Percentiles rank a stretch among this genome's conserved stretches.
These are phyloP conservation scores for Populus nigra DNA, from an alignment of 345 rosid species.

Conservation along the genomic window DNA sequence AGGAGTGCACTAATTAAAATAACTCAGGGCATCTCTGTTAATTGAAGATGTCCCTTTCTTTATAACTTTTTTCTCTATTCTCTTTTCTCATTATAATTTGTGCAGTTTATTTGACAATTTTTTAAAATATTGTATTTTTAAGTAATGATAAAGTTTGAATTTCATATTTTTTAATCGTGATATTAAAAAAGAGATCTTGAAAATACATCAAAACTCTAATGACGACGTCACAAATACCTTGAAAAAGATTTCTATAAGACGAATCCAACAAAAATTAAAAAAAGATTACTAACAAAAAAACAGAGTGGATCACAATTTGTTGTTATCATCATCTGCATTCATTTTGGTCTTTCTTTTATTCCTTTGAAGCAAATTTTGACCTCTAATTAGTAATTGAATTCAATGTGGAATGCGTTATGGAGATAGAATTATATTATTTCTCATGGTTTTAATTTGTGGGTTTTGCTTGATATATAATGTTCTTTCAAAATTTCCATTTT, in stretches of 20 bases:
- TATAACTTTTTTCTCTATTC: too few relatives aligned
- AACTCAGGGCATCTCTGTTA: neutral
- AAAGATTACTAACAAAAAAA: too few relatives aligned
- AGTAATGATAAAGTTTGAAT: too few relatives aligned
- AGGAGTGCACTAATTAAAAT: neutral
- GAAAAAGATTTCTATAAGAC: accelerated
- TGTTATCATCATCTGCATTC: neutral
- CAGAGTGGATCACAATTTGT: neutral
- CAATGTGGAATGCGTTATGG: neutral
- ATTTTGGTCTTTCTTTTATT: neutral
- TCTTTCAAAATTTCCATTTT: neutral
- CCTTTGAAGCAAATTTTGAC: neutral
- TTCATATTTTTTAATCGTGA: too few relatives aligned
- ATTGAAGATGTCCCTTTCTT: neutral
- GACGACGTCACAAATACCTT: too few relatives aligned
- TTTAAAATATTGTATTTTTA: too few relatives aligned
- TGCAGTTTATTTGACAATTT: too few relatives aligned
- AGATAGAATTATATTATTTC: neutral
- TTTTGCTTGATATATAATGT: neutral
- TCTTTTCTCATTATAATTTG: too few relatives aligned
- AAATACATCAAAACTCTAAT: too few relatives aligned
- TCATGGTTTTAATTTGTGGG: neutral
- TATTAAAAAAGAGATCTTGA: too few relatives aligned
- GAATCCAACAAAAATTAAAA: too few relatives aligned
- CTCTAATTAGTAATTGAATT: neutral